Conservation (phyloP, 208 protist genomes). For the Acanthamoeba culbertsoni region DNA sequence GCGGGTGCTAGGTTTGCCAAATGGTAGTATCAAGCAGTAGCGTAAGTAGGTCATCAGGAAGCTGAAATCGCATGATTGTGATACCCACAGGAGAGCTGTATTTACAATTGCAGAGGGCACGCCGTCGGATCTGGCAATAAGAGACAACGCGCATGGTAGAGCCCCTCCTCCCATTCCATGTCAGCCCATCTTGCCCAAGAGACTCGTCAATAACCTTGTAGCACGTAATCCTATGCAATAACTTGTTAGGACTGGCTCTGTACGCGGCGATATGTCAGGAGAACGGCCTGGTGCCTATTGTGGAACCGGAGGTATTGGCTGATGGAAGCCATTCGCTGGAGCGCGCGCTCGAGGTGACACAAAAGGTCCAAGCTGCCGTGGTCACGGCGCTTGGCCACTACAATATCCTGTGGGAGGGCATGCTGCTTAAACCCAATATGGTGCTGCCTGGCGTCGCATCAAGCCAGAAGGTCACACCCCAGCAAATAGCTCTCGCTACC, state of each 20-base stretch:
- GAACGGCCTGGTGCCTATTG: constrained; percentile 95
- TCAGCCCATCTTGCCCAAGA: no score
- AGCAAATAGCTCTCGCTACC: constrained; percentile 90
- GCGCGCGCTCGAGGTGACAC: constrained; percentile 85
- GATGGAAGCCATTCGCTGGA: constrained; percentile 94
- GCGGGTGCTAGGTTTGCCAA: constrained; percentile 96
- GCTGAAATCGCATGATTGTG: no score
- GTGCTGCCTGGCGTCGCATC: constrained; percentile 89
- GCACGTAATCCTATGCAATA: no score
- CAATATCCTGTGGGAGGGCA: constrained; percentile 93
- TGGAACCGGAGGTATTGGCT: constrained; percentile 95
- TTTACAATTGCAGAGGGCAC: no score
- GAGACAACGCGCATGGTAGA: no score
- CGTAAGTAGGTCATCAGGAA: no score
- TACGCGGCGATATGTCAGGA: constrained; percentile 95
- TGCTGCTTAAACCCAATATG: constrained; percentile 98
- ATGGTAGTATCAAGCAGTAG: no score
- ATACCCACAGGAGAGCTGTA: no score
- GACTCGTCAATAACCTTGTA: no score
- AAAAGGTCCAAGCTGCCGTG: constrained; percentile 84
- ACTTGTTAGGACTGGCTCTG: constrained; percentile 92
- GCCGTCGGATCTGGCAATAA: no score
- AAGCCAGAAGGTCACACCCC: constrained; percentile 68
- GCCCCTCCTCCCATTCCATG: no score
- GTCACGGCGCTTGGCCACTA: constrained; percentile 89